Evolutionary conservation across 257 asterid genomes (phyloP).

Genomic region (Fraxinus anomala): DNA sequence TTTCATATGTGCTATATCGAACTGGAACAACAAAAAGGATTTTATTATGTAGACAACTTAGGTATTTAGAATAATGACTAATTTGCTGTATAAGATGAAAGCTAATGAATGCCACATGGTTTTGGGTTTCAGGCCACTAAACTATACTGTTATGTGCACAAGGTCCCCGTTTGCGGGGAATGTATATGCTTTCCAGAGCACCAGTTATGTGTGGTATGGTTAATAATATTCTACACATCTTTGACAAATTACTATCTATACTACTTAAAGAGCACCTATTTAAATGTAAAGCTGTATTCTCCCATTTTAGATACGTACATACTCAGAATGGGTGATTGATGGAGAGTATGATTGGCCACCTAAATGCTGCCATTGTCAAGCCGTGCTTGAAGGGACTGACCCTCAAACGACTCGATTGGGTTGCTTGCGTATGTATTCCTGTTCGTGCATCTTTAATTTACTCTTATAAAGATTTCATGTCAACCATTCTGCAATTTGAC

Average conservation of each 20-base stretch:
- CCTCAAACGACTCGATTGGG: conserved; percentile 85
- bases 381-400: conserved; percentile 64
- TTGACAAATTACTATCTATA: not conserved
- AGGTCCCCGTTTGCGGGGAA: conserved; percentile 96
- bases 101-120: conserved; percentile 22
- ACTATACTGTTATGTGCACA: conserved; percentile 96
- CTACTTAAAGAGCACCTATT: not conserved
- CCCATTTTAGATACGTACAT: conserved; percentile 61
- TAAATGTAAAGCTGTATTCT: conserved; percentile 7
- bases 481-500: conserved; percentile 10
- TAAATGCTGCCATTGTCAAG: conserved; percentile 81
- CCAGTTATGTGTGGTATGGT: conserved; percentile 91
- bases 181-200: conserved; percentile 95
- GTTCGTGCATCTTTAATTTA: conserved; percentile 10
- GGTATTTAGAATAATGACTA: not conserved
- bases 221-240: not conserved
- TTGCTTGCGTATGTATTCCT: conserved; percentile 78
- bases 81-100: conserved; percentile 9
- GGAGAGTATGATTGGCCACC: conserved; percentile 99
- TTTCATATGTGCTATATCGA: not conserved
- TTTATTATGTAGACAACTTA: not conserved
- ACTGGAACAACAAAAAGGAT: not conserved
- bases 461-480: not conserved
- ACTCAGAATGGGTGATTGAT: conserved; percentile 97
- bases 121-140: conserved; percentile 79